Percentiles rank a stretch among this genome's conserved stretches.
phyloP scores from a whole-genome alignment of 208 protist genomes.

The Leishmania aethiopica region DNA sequence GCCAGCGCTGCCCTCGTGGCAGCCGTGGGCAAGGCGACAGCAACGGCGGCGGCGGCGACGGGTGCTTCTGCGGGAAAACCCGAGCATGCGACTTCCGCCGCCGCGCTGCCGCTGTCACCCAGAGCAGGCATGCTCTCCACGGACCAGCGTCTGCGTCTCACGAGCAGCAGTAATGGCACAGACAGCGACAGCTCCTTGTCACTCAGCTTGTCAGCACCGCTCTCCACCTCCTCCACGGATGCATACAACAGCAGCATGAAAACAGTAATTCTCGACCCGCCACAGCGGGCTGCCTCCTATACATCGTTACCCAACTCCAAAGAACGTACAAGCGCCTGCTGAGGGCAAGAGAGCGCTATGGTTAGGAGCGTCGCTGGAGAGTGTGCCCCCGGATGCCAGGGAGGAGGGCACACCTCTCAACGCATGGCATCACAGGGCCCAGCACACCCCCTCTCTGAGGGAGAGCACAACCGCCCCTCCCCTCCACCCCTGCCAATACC shows the following conservation, averaged over 20 bases:
- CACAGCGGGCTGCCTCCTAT: slow-evolving; percentile 8
- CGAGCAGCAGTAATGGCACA: background rate
- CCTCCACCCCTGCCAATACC: background rate
- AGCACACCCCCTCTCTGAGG: background rate
- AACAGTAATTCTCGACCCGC: background rate
- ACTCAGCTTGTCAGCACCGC: background rate
- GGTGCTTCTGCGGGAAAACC: background rate
- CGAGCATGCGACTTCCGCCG: background rate
- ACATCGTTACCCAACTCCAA: slow-evolving; percentile 10
- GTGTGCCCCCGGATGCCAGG: background rate
- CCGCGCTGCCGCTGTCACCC: background rate
- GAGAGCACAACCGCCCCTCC: too few species aligned
- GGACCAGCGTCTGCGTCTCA: background rate
- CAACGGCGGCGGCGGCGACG: background rate
- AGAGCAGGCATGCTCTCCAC: background rate
- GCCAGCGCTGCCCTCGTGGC: slow-evolving; percentile 3
- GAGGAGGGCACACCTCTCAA: background rate
- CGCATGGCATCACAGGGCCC: background rate
- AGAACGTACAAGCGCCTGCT: slow-evolving; percentile 12
- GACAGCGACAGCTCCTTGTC: background rate
- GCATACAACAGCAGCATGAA: background rate
- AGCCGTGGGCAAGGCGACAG: slow-evolving; percentile 1
- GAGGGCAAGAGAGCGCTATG: background rate
- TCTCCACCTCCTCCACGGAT: background rate
- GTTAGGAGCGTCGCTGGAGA: background rate